Evolutionary conservation across 2,329 filamentous ascomycete genomes (phyloP).

Genomic region (Colletotrichum caudatum): DNA sequence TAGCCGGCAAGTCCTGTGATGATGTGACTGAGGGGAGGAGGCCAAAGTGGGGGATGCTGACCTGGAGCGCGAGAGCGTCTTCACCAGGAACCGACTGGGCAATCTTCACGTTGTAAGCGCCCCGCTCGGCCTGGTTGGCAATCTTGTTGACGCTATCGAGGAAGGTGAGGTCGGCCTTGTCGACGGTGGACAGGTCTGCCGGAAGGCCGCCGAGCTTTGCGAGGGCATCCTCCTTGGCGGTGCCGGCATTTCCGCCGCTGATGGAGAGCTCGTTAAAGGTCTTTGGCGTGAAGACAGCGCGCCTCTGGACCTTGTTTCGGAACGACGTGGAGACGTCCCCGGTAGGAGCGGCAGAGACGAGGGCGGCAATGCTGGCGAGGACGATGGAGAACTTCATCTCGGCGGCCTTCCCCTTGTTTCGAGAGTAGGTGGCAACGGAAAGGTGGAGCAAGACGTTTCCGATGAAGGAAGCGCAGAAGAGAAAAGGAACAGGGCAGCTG

Average conservation of each 20-base stretch:
- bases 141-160: constrained; percentile 64
- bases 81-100: constrained; percentile 57
- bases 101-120: constrained; percentile 67
- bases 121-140: constrained; percentile 64
- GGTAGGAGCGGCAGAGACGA: constrained; percentile 45
- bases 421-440: constrained; percentile 34
- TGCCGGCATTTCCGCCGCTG: constrained; percentile 59
- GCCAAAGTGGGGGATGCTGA: constrained; percentile 37
- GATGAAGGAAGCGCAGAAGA: constrained; percentile 26
- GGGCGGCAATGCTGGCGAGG: constrained; percentile 46
- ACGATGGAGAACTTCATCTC: constrained; percentile 53
- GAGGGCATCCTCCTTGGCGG: constrained; percentile 57
- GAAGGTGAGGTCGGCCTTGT: constrained; percentile 60
- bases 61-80: constrained; percentile 61
- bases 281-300: constrained; percentile 49
- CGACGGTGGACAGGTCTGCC: constrained; percentile 58
- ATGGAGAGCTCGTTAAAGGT: constrained; percentile 61
- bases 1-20: background rate
- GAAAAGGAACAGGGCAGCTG: constrained; percentile 34
- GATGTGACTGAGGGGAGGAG: background rate
- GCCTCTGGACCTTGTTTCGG: constrained; percentile 44
- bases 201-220: constrained; percentile 53
- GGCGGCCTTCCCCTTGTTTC: constrained; percentile 3
- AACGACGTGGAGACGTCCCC: constrained; percentile 11
- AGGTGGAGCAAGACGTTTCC: constrained; percentile 12